phyloP scores from a whole-genome alignment of 2,329 filamentous ascomycete species.

The Aspergillus uvarum region DNA sequence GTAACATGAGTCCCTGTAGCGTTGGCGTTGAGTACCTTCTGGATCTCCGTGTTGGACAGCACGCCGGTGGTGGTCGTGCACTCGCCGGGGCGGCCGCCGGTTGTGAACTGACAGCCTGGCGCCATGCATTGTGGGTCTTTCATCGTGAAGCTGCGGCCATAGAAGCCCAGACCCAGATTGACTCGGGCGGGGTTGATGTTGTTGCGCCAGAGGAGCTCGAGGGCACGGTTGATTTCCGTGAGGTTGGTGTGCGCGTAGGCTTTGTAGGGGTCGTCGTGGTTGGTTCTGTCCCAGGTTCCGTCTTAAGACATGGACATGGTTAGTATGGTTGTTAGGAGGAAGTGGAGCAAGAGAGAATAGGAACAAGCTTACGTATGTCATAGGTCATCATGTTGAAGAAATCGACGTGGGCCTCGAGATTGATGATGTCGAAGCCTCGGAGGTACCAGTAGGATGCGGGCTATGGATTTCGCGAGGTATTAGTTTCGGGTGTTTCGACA shows the following conservation, averaged over 20 bases:
- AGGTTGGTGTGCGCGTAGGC: constrained; percentile 27
- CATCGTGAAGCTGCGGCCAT: constrained; percentile 35
- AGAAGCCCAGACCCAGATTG: constrained; percentile 48
- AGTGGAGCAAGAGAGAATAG: neutral
- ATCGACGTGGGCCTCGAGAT: constrained; percentile 14
- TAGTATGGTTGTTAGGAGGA: neutral
- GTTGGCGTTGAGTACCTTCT: constrained; percentile 4
- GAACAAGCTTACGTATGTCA: constrained; percentile 17
- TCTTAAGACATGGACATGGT: constrained; percentile 1
- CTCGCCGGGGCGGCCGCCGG: neutral
- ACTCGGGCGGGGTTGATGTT: constrained; percentile 45
- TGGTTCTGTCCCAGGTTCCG: constrained; percentile 24
- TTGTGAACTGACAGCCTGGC: constrained; percentile 13
- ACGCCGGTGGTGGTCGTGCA: constrained; percentile 11
- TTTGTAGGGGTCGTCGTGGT: constrained; percentile 10
- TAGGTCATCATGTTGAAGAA: constrained; percentile 27
- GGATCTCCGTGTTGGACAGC: constrained; percentile 9
- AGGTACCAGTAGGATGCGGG: constrained; percentile 20
- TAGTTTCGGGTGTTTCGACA: no score
- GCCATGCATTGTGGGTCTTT: constrained; percentile 2
- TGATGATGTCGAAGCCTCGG: constrained; percentile 12
- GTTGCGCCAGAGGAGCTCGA: constrained; percentile 51
- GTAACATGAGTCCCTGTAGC: neutral
- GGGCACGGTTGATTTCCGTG: constrained; percentile 29
- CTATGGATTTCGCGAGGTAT: neutral